These are phyloP conservation scores for Fusarium goolgardi DNA, from an alignment of 2,329 filamentous ascomycete genomes.

Conservation along the genomic window DNA sequence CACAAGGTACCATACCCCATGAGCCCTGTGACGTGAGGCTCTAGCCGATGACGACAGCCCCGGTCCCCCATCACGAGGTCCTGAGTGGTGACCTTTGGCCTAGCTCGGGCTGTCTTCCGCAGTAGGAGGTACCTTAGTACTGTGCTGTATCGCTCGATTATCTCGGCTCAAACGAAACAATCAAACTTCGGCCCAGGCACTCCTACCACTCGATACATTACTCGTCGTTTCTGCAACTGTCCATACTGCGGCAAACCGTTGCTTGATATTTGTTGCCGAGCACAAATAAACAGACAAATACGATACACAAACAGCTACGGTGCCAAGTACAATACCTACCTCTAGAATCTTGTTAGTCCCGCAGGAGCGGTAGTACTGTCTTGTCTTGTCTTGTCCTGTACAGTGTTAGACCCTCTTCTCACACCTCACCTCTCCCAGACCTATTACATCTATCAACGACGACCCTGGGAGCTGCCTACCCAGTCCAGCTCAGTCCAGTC, in stretches of 20 bases:
- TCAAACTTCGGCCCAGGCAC: conserved; percentile 2
- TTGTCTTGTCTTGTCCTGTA: conserved; percentile 14
- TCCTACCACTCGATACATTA: conserved; percentile 3
- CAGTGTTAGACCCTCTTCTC: conserved; percentile 39
- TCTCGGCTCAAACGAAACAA: conserved; percentile 9
- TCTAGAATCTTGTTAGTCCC: conserved; percentile 13
- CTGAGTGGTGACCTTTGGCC: conserved; percentile 31
- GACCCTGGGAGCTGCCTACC: conserved; percentile 38
- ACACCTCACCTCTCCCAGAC: conserved; percentile 22
- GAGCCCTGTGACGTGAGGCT: conserved; percentile 42
- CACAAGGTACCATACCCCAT: conserved; percentile 8
- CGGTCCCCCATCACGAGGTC: conserved; percentile 46
- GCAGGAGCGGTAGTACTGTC: too few species aligned
- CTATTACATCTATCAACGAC: conserved; percentile 37
- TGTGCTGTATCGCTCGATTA: background rate
- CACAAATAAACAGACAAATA: conserved; percentile 28
- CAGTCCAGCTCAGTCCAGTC: conserved; percentile 25
- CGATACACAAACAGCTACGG: conserved; percentile 19
- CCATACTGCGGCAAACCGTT: conserved; percentile 24
- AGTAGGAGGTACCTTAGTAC: conserved; percentile 13
- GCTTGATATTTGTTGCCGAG: conserved; percentile 10
- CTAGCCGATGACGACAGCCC: conserved; percentile 48
- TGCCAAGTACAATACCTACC: background rate
- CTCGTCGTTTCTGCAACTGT: conserved; percentile 16
- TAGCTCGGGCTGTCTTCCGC: conserved; percentile 33